A percentile compares a stretch with the other conserved stretches of the same genome.
Evolutionary conservation across 1,284 basidiomycete species (phyloP).

Genomic region (Sporisorium scitamineum): DNA sequence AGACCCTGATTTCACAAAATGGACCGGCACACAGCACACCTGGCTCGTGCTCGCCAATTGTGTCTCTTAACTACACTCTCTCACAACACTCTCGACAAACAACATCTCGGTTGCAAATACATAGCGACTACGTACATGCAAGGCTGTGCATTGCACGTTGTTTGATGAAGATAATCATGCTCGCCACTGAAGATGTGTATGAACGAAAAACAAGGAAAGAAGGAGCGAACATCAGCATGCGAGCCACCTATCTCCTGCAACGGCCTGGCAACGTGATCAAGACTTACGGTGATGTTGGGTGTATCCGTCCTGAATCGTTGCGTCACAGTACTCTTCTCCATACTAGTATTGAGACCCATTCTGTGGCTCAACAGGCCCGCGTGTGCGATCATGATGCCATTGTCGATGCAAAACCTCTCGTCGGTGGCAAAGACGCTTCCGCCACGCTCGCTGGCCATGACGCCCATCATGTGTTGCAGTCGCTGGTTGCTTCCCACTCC

Average conservation of each 20-base stretch:
- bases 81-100: neutral
- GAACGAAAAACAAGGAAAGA: neutral
- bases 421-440: conserved; percentile 95
- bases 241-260: neutral
- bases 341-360: conserved; percentile 76
- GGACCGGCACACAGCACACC: neutral
- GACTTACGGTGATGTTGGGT: conserved; percentile 56
- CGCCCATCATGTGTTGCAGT: conserved; percentile 97
- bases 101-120: neutral
- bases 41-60: conserved; percentile 30
- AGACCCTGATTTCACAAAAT: conserved; percentile 18
- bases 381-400: conserved; percentile 99
- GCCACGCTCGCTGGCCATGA: conserved; percentile 90
- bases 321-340: conserved; percentile 66
- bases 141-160: neutral
- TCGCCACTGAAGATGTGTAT: conserved; percentile 17
- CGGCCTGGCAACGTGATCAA: neutral
- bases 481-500: conserved; percentile 91
- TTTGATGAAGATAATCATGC: neutral
- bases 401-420: conserved; percentile 98
- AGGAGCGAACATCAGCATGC: neutral
- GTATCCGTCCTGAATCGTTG: conserved; percentile 67
- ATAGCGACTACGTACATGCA: neutral
- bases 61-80: neutral
- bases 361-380: conserved; percentile 90